Evolutionary conservation across 257 asterid genomes (phyloP).

Genomic region (Lithospermum erythrorhizon): DNA sequence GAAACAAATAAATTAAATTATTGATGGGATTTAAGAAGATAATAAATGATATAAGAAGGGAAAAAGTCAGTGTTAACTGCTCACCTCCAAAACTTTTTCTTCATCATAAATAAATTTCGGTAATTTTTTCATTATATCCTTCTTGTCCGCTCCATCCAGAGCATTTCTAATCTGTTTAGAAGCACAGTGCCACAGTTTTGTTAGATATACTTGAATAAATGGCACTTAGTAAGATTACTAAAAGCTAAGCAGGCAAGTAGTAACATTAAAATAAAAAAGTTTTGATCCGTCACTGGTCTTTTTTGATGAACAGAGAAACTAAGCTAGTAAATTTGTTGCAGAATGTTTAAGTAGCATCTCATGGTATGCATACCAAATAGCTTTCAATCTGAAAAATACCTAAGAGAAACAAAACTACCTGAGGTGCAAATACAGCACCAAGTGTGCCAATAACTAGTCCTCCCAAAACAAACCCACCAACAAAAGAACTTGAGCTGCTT

Average conservation of each 20-base stretch:
- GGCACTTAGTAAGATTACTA: background rate
- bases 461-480: conserved; percentile 77
- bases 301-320: background rate
- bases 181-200: conserved; percentile 3
- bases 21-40: too few relatives aligned
- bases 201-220: background rate
- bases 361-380: background rate
- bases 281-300: background rate
- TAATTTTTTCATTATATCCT: conserved; percentile 73
- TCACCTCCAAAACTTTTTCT: conserved; percentile 78
- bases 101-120: conserved; percentile 82
- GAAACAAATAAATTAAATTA: too few relatives aligned
- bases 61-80: background rate
- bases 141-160: conserved; percentile 54
- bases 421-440: conserved; percentile 74
- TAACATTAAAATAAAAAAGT: too few relatives aligned
- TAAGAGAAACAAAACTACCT: conserved; percentile 32
- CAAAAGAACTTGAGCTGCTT: conserved; percentile 32
- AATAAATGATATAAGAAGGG: too few relatives aligned
- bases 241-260: background rate
- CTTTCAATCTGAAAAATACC: background rate
- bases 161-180: conserved; percentile 57
- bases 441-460: conserved; percentile 68
- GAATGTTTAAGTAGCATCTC: background rate
- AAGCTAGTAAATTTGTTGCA: background rate